Percentiles rank a stretch among this genome's conserved stretches.
Conservation (phyloP, 768 basidiomycete genomes). For the Lyophyllum decastes region DNA sequence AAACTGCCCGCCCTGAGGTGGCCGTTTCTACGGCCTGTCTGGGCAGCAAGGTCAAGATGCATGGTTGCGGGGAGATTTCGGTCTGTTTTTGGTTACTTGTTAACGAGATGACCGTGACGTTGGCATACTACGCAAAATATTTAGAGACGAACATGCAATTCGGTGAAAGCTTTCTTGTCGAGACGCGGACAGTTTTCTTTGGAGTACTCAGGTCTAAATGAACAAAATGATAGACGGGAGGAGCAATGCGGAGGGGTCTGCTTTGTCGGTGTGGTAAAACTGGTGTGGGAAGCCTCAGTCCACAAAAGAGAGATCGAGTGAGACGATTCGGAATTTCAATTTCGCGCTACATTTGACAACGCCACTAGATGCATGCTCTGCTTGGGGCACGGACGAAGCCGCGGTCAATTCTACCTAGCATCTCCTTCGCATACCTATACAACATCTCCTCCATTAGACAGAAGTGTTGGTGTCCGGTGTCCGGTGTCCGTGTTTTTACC, state of each 20-base stretch:
- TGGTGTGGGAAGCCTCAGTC: too few relatives aligned
- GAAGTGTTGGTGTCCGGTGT: too few relatives aligned
- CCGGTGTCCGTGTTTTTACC: too few relatives aligned
- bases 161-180: not conserved
- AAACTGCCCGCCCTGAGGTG: not conserved
- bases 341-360: not conserved
- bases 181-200: not conserved
- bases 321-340: not conserved
- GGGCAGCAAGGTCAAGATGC: not conserved
- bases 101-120: not conserved
- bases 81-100: not conserved
- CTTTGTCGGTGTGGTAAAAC: too few relatives aligned
- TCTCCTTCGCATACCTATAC: not conserved
- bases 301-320: not conserved
- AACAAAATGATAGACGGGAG: too few relatives aligned
- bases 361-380: not conserved
- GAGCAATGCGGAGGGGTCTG: too few relatives aligned
- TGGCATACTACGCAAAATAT: not conserved
- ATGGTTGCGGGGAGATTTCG: not conserved
- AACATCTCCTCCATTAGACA: not conserved
- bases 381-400: not conserved
- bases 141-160: not conserved
- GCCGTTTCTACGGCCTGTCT: not conserved
- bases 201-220: too few relatives aligned
- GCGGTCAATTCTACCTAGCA: not conserved